These are phyloP conservation scores for Verticillium longisporum DNA, from an alignment of 2,329 filamentous ascomycete genomes.

Conservation along the genomic window DNA sequence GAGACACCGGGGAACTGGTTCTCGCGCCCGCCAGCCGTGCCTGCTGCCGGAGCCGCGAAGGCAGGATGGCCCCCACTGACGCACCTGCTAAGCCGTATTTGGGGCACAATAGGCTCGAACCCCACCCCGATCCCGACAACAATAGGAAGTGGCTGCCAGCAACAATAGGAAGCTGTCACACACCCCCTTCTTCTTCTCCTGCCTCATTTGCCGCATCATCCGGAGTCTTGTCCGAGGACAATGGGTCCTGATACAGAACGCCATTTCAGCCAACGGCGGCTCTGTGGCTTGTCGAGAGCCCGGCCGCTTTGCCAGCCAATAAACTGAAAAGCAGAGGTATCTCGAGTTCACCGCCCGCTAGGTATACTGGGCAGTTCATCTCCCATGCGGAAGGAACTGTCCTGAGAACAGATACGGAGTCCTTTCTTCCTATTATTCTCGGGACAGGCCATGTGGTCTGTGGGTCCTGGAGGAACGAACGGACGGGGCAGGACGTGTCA, in stretches of 20 bases:
- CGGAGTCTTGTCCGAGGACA: not conserved
- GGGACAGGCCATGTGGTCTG: not conserved
- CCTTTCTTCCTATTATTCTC: not conserved
- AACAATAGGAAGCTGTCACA: slow-evolving; percentile 4
- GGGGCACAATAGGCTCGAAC: slow-evolving; percentile 1
- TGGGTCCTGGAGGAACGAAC: not conserved
- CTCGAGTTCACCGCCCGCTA: not conserved
- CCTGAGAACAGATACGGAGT: not conserved
- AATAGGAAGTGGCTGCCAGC: slow-evolving; percentile 2
- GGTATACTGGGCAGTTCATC: not conserved
- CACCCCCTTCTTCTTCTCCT: not conserved
- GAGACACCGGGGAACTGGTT: not conserved
- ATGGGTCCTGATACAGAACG: not conserved
- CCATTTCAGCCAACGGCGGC: not conserved
- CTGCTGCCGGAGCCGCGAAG: not conserved
- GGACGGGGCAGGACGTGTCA: too few species aligned
- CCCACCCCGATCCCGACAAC: slow-evolving; percentile 5
- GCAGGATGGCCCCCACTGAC: not conserved
- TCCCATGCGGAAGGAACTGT: not conserved
- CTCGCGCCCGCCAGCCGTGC: not conserved
- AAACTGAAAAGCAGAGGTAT: too few species aligned
- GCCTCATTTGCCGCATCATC: too few species aligned
- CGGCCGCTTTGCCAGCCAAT: not conserved
- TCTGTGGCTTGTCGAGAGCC: not conserved
- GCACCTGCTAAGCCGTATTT: not conserved